Evolutionary conservation across 2,329 filamentous ascomycete species (phyloP).

Genomic region (Arachnopeziza araneosa): DNA sequence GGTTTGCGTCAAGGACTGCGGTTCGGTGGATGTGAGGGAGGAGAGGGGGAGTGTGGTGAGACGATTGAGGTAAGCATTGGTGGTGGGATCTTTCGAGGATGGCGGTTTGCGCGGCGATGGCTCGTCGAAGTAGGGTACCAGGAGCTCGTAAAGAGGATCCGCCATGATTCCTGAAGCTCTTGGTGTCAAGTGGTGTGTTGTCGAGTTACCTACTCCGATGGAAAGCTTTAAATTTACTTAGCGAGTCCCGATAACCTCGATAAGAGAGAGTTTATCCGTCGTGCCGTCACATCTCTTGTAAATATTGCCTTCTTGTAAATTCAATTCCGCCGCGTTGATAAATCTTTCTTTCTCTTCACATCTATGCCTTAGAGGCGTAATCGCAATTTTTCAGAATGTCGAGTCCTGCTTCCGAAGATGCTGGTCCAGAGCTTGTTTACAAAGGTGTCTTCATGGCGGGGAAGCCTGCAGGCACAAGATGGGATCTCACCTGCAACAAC

Average conservation of each 20-base stretch:
- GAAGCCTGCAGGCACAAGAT: slow-evolving; percentile 25
- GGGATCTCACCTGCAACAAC: slow-evolving; percentile 30
- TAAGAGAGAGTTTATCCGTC: neutral
- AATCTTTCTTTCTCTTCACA: neutral
- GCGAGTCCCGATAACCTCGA: neutral
- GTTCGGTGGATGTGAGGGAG: slow-evolving; percentile 68
- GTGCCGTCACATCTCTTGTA: neutral
- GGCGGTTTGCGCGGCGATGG: slow-evolving; percentile 36
- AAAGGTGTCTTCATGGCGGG: slow-evolving; percentile 29
- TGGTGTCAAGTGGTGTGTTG: neutral
- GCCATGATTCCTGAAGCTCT: slow-evolving; percentile 38
- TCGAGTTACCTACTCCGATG: neutral
- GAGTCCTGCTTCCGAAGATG: neutral
- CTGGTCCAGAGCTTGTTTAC: slow-evolving; percentile 11
- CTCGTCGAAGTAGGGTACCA: slow-evolving; percentile 54
- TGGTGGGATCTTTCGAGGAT: slow-evolving; percentile 43
- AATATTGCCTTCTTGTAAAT: slow-evolving; percentile 1
- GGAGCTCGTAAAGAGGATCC: slow-evolving; percentile 70
- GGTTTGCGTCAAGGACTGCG: slow-evolving; percentile 71
- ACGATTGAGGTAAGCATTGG: slow-evolving; percentile 67
- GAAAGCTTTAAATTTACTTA: neutral
- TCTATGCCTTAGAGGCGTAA: neutral
- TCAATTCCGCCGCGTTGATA: slow-evolving; percentile 1
- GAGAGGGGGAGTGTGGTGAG: slow-evolving; percentile 72
- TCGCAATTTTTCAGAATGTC: neutral